Percentiles rank a stretch among this genome's conserved stretches.
Conservation (phyloP, 2,329 filamentous ascomycete genomes). For the Pestalotiopsis sp. region DNA sequence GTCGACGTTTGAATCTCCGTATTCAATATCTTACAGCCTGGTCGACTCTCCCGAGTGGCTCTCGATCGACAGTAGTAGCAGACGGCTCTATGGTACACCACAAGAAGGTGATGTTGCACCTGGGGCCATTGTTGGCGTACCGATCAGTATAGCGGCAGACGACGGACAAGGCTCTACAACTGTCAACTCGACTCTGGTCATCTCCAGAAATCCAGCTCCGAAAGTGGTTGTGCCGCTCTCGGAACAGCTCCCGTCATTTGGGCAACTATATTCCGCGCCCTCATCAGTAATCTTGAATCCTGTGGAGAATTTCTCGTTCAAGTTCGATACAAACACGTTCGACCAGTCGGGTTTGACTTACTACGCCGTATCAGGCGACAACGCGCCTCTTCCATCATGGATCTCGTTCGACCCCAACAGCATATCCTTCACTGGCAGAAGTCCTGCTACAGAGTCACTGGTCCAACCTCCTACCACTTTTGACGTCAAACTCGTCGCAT, state of each 20-base stretch:
- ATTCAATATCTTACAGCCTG: constrained; percentile 68
- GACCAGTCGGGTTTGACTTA: constrained; percentile 63
- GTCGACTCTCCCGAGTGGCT: constrained; percentile 72
- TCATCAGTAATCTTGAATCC: constrained; percentile 60
- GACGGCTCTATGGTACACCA: constrained; percentile 74
- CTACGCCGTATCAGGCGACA: constrained; percentile 75
- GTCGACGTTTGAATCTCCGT: constrained; percentile 71
- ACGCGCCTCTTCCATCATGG: constrained; percentile 86
- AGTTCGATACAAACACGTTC: constrained; percentile 65
- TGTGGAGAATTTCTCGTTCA: constrained; percentile 54
- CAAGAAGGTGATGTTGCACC: constrained; percentile 47
- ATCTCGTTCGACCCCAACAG: constrained; percentile 68
- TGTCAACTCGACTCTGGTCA: constrained; percentile 71
- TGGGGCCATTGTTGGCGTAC: constrained; percentile 58
- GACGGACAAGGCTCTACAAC: constrained; percentile 65
- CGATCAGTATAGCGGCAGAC: constrained; percentile 69
- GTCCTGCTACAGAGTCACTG: constrained; percentile 66
- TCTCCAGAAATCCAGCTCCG: constrained; percentile 62
- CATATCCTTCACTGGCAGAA: constrained; percentile 71
- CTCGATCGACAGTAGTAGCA: constrained; percentile 64
- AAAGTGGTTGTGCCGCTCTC: constrained; percentile 57
- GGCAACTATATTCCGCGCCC: constrained; percentile 58
- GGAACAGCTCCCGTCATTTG: constrained; percentile 59
- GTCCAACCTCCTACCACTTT: constrained; percentile 73
- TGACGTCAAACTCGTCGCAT: constrained; percentile 73